These are phyloP conservation scores for Lepiota venenata DNA, from an alignment of 768 basidiomycete genomes.

Conservation along the genomic window DNA sequence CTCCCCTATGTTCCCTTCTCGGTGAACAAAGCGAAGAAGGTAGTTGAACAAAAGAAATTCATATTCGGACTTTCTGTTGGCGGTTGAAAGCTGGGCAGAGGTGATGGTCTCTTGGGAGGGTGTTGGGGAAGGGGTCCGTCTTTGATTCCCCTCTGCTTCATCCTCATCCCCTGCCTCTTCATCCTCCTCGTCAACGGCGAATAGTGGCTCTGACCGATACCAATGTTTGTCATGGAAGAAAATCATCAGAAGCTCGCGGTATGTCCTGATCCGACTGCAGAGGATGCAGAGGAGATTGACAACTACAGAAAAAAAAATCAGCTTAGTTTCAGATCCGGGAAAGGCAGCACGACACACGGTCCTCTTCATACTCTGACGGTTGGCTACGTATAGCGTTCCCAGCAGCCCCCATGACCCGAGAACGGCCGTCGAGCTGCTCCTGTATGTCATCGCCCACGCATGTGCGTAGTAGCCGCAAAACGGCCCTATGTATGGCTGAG, in stretches of 20 bases:
- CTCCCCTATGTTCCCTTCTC: slow-evolving; percentile 92
- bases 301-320: slow-evolving; percentile 43
- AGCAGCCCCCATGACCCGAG: slow-evolving; percentile 81
- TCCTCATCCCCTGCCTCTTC: slow-evolving; percentile 59
- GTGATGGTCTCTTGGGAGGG: slow-evolving; percentile 58
- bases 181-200: slow-evolving; percentile 73
- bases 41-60: slow-evolving; percentile 97
- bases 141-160: slow-evolving; percentile 35
- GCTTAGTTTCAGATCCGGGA: neutral
- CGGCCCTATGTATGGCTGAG: slow-evolving; percentile 84
- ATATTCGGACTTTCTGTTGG: slow-evolving; percentile 74
- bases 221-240: slow-evolving; percentile 96
- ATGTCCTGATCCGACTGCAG: slow-evolving; percentile 88
- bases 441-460: slow-evolving; percentile 93
- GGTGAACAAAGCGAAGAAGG: slow-evolving; percentile 90
- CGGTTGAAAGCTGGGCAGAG: slow-evolving; percentile 40
- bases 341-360: slow-evolving; percentile 50
- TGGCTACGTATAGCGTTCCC: slow-evolving; percentile 60
- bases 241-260: slow-evolving; percentile 89
- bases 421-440: slow-evolving; percentile 79
- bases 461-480: slow-evolving; percentile 77
- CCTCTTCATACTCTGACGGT: slow-evolving; percentile 89
- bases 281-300: slow-evolving; percentile 90
- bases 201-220: slow-evolving; percentile 74
- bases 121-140: slow-evolving; percentile 49